phyloP scores from a whole-genome alignment of 345 rosid genomes.

The Gossypium sturtianum region DNA sequence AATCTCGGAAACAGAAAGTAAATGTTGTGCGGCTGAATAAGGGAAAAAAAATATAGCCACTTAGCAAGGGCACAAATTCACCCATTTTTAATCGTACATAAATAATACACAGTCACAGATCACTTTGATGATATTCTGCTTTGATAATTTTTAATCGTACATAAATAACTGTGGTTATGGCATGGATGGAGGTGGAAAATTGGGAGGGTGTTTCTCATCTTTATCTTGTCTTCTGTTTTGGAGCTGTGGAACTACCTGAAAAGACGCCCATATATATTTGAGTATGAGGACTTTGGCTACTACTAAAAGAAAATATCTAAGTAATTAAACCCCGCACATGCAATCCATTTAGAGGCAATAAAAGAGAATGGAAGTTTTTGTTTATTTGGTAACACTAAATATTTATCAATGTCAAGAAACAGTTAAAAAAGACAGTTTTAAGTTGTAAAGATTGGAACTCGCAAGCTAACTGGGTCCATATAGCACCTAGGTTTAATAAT shows the following conservation, averaged over 20 bases:
- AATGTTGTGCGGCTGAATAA: not conserved
- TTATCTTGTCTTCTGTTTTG: not conserved
- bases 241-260: constrained; percentile 19
- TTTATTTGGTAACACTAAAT: no score
- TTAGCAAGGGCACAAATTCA: not conserved
- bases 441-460: not conserved
- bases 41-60: not conserved
- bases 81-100: not conserved
- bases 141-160: not conserved
- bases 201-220: not conserved
- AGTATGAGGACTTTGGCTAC: not conserved
- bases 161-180: not conserved
- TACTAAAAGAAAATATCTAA: no score
- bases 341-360: no score
- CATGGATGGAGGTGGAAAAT: not conserved
- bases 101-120: not conserved
- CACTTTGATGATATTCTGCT: not conserved
- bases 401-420: no score
- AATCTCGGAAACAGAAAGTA: not conserved
- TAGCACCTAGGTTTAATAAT: no score
- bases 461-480: not conserved
- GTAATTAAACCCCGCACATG: not conserved
- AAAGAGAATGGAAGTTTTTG: no score
- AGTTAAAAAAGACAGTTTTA: no score
- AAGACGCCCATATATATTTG: not conserved